These are phyloP conservation scores for Vickermania spadyakhi DNA, from an alignment of 208 protist species.

Conservation along the genomic window DNA sequence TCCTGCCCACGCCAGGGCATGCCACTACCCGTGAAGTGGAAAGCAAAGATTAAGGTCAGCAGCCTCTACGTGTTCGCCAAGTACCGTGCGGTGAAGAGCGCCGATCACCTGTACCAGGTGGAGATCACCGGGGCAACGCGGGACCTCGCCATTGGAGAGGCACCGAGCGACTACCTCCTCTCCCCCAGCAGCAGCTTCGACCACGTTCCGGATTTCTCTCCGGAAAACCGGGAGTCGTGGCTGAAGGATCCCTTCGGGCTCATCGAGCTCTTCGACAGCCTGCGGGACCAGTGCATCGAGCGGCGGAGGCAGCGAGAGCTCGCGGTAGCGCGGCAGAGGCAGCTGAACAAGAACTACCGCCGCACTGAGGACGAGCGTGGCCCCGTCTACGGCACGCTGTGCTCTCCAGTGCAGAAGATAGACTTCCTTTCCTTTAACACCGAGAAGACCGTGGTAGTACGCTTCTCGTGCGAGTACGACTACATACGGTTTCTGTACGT, in stretches of 20 bases:
- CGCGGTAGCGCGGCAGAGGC: not conserved
- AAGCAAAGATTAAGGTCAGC: not conserved
- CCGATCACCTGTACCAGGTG: not conserved
- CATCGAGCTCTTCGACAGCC: not conserved
- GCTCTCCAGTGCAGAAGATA: not conserved
- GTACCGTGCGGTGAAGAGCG: not conserved
- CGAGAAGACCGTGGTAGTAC: not conserved
- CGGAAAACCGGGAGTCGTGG: not conserved
- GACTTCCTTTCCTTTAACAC: not conserved
- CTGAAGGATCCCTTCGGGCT: not conserved
- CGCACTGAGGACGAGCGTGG: not conserved
- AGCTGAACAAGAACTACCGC: not conserved
- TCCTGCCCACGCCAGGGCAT: not conserved
- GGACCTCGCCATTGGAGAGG: not conserved
- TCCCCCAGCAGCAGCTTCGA: not conserved
- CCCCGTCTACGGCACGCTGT: not conserved
- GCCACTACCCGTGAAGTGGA: not conserved
- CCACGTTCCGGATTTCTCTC: not conserved
- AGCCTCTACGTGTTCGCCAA: not conserved
- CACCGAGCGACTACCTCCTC: not conserved
- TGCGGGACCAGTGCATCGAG: constrained; percentile 1
- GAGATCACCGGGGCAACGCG: not conserved
- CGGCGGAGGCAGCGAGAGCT: not conserved
- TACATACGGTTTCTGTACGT: not conserved
- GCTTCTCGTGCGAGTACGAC: constrained; percentile 1